Base-by-base conservation (phyloP, 108 stramenopile genomes). In the Discostella pseudostelligera region DNA sequence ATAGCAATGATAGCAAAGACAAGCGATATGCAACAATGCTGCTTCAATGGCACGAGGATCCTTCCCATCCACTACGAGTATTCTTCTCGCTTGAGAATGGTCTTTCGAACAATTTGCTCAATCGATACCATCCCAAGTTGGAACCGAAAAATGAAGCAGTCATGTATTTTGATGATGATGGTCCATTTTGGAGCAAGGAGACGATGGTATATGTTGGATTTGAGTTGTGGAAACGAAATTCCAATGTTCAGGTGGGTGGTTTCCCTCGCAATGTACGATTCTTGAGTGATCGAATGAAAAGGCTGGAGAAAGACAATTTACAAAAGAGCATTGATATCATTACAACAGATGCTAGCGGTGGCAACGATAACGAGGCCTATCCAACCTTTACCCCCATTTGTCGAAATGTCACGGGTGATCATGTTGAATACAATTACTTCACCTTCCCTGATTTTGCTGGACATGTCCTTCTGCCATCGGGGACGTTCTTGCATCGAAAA, bases 101-200 rank as follows among this genome's bases (percentile, higher is more conserved):
- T 16, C 80, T 89, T 19, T 59, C 77, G 6, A 95, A 91, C 51
- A 88, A 89, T 74, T 61, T 95, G 25, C 74, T 95, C 56, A 95
- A 95, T 80, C 82, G 93, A 25, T 95, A 95, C 65, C 88, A 92
- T 80, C 93, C 93, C 12, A 61, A 49, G 16, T 53, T 95, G 8
- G 36, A 80, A n/a, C 79, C 87, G 7, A 75, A 76, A 51, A 86
- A 87, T 45, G 88, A 95, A 70, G 90, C 90, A 11, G 76, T 95
- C 16, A 72, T 95, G 75, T 95, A 90, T 54, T 92, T 90, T 56
- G 93, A 95, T 49, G 93, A 95, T 63, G 93, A 95, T 67, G 93
- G 93, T 26, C 93, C 93, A 2, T 95, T 95, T 62, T 90, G 87
- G 74, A 65, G 60, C 20, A 79, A 74, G 53, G 60, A 78, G 32